phyloP scores from a whole-genome alignment of 208 protist genomes.

The Hexamita inflata region DNA sequence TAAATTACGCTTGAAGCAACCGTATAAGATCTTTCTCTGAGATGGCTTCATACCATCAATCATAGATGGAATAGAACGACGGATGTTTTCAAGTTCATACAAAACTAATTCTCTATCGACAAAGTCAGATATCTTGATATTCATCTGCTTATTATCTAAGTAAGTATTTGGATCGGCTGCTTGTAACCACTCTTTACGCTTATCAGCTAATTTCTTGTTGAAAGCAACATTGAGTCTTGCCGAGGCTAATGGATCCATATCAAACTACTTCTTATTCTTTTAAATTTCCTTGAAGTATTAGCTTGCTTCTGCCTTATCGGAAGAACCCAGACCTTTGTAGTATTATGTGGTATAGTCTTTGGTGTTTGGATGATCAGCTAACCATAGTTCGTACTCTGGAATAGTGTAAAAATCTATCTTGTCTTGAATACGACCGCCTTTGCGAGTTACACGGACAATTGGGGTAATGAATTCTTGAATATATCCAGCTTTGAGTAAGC shows the following conservation, averaged over 20 bases:
- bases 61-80: slow-evolving; percentile 66
- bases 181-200: slow-evolving; percentile 86
- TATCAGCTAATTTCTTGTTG: slow-evolving; percentile 80
- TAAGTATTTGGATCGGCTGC: slow-evolving; percentile 51
- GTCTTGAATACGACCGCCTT: slow-evolving; percentile 57
- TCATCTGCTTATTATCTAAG: slow-evolving; percentile 43
- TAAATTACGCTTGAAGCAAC: slow-evolving; percentile 96
- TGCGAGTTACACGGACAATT: slow-evolving; percentile 79
- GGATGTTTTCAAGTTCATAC: slow-evolving; percentile 87
- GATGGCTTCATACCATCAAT: slow-evolving; percentile 98
- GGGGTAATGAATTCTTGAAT: slow-evolving; percentile 98
- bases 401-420: slow-evolving; percentile 91
- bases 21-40: slow-evolving; percentile 96
- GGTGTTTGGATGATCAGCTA: slow-evolving; percentile 54
- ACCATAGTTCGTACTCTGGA: slow-evolving; percentile 89
- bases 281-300: slow-evolving; percentile 94
- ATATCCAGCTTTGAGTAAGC: slow-evolving; percentile 82
- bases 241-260: slow-evolving; percentile 61
- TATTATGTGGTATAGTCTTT: slow-evolving; percentile 91
- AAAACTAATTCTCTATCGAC: slow-evolving; percentile 84
- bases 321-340: slow-evolving; percentile 66
- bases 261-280: slow-evolving; percentile 83
- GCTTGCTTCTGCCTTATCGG: slow-evolving; percentile 75
- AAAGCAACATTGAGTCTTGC: slow-evolving; percentile 92
- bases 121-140: slow-evolving; percentile 32